These are phyloP conservation scores for Elsinoe ampelina DNA, from an alignment of 2,329 filamentous ascomycete species.

Conservation along the genomic window DNA sequence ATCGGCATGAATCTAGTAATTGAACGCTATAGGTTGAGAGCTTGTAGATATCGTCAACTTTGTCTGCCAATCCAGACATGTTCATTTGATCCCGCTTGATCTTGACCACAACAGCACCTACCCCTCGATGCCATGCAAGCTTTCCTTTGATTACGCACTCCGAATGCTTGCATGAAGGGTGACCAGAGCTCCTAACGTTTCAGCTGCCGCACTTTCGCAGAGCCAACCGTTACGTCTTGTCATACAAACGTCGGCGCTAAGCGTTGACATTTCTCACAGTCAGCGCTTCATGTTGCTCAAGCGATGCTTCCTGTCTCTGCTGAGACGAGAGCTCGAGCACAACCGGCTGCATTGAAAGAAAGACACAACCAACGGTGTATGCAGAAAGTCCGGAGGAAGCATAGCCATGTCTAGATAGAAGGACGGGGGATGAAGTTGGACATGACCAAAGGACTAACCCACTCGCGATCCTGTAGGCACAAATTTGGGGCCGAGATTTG, in stretches of 20 bases:
- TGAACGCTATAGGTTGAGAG: too few relatives aligned
- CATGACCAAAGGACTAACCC: slow-evolving; percentile 1
- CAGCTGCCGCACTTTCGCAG: neutral
- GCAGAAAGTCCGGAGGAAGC: neutral
- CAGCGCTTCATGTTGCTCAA: slow-evolving; percentile 13
- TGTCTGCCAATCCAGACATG: too few relatives aligned
- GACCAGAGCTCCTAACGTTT: slow-evolving; percentile 8
- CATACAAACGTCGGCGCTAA: slow-evolving; percentile 12
- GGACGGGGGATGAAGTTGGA: slow-evolving; percentile 7
- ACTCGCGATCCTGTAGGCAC: slow-evolving; percentile 5
- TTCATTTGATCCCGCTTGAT: too few relatives aligned
- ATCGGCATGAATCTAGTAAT: too few relatives aligned
- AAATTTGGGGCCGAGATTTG: slow-evolving; percentile 11
- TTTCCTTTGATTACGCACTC: neutral
- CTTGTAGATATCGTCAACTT: too few relatives aligned
- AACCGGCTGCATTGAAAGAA: neutral
- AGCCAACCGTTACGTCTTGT: slow-evolving; percentile 5
- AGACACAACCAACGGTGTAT: neutral
- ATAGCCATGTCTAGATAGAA: neutral
- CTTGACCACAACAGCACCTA: neutral
- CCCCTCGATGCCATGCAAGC: neutral
- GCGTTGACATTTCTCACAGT: slow-evolving; percentile 7
- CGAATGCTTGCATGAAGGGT: neutral
- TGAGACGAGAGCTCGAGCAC: slow-evolving; percentile 10
- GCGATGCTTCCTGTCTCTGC: slow-evolving; percentile 12